These are phyloP conservation scores for Pelargonium cotyledonis DNA, from an alignment of 441 rosid genomes.

Conservation along the genomic window DNA sequence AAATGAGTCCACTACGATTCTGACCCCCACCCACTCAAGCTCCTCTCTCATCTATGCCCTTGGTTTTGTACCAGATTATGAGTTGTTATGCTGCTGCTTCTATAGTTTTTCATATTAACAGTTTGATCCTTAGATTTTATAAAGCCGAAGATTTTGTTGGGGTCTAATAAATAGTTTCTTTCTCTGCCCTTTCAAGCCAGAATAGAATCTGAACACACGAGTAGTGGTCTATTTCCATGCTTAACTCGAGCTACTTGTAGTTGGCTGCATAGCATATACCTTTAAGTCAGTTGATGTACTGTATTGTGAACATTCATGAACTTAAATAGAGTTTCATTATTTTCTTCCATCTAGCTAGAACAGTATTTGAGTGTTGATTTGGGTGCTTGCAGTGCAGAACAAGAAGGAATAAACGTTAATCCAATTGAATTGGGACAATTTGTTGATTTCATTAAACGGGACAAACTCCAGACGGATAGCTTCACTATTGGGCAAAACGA, in stretches of 20 bases:
- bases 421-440: constrained; percentile 56
- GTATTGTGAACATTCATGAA: not conserved
- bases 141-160: not conserved
- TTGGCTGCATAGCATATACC: not conserved
- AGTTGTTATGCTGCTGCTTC: not conserved
- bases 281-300: too few relatives aligned
- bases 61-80: not conserved
- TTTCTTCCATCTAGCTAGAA: constrained; percentile 9
- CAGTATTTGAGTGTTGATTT: constrained; percentile 19
- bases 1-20: not conserved
- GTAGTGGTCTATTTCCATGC: not conserved
- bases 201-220: not conserved
- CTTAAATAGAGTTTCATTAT: constrained; percentile 1
- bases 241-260: not conserved
- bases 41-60: not conserved
- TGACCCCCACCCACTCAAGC: not conserved
- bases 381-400: constrained; percentile 49
- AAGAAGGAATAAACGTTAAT: constrained; percentile 55
- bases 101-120: not conserved
- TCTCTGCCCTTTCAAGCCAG: not conserved
- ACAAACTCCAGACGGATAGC: constrained; percentile 54
- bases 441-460: constrained; percentile 54
- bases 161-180: not conserved
- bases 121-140: not conserved
- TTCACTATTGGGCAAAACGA: constrained; percentile 63